These are phyloP conservation scores for Neurospora sp. DNA, from an alignment of 495 filamentous ascomycete genomes.

Conservation along the genomic window DNA sequence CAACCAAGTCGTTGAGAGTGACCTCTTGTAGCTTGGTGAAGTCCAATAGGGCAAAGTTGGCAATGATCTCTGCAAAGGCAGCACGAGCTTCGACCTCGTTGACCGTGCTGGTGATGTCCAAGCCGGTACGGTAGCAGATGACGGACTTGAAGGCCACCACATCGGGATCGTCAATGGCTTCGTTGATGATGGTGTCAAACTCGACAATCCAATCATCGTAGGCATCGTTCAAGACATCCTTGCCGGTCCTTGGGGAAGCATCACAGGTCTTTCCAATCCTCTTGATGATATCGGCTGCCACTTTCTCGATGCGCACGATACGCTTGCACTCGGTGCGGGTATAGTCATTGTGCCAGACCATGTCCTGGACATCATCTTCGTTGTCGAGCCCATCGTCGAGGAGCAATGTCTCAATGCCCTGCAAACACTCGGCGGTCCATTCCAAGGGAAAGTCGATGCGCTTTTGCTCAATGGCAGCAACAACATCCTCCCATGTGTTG, in stretches of 20 bases:
- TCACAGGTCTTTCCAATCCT: slow-evolving; percentile 25
- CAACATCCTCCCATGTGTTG: slow-evolving; percentile 52
- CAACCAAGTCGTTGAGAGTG: slow-evolving; percentile 54
- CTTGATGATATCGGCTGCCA: slow-evolving; percentile 57
- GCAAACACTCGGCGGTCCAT: slow-evolving; percentile 54
- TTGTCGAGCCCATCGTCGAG: slow-evolving; percentile 68
- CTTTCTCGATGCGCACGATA: slow-evolving; percentile 75
- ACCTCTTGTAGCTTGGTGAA: slow-evolving; percentile 49
- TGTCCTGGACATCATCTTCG: slow-evolving; percentile 46
- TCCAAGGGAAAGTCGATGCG: slow-evolving; percentile 45
- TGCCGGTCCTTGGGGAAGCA: slow-evolving; percentile 1
- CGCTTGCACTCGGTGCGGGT: slow-evolving; percentile 54
- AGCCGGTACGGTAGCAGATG: slow-evolving; percentile 73
- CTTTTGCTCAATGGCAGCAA: slow-evolving; percentile 45
- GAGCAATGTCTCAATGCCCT: slow-evolving; percentile 66
- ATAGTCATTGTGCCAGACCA: slow-evolving; percentile 62
- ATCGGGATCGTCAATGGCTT: slow-evolving; percentile 48
- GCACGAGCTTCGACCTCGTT: slow-evolving; percentile 14
- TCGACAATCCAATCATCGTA: slow-evolving; percentile 21
- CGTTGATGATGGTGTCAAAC: slow-evolving; percentile 35
- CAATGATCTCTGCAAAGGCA: slow-evolving; percentile 21
- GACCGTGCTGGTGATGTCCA: slow-evolving; percentile 40
- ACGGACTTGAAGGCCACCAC: slow-evolving; percentile 82
- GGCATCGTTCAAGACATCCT: slow-evolving; percentile 17
- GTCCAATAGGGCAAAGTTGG: slow-evolving; percentile 11